These are phyloP conservation scores for Podospora anserina DNA, from an alignment of 495 filamentous ascomycete species.

Conservation along the genomic window DNA sequence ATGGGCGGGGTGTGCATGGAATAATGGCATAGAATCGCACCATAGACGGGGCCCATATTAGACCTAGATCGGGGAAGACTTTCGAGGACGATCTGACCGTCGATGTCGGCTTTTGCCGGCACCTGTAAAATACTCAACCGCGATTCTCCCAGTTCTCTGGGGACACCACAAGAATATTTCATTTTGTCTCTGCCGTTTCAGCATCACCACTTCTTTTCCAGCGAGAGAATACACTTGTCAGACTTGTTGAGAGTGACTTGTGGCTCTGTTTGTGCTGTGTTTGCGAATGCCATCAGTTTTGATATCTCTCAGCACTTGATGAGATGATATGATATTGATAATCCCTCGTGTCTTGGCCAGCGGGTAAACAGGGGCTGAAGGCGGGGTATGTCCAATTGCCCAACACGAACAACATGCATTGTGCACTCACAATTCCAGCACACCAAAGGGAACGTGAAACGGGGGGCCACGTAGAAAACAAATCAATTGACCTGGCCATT, in stretches of 20 bases:
- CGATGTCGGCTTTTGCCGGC: constrained; percentile 32
- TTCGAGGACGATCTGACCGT: constrained; percentile 29
- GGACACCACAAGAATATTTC: constrained; percentile 34
- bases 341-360: not conserved
- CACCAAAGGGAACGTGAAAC: not conserved
- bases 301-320: not conserved
- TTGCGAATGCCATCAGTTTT: not conserved
- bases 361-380: not conserved
- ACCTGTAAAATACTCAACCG: constrained; percentile 33
- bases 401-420: not conserved
- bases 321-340: not conserved
- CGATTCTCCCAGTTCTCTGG: constrained; percentile 27
- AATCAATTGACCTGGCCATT: not conserved
- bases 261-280: not conserved
- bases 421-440: not conserved
- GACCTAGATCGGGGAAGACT: constrained; percentile 38
- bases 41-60: constrained; percentile 39
- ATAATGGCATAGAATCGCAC: constrained; percentile 35
- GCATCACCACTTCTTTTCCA: not conserved
- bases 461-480: not conserved
- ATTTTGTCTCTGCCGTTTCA: constrained; percentile 20
- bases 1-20: constrained; percentile 32
- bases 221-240: not conserved
- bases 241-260: not conserved
- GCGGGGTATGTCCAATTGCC: not conserved